These are phyloP conservation scores for Dinochytrium kinnereticum DNA, from an alignment of 371 early-diverging fungal genomes.

Conservation along the genomic window DNA sequence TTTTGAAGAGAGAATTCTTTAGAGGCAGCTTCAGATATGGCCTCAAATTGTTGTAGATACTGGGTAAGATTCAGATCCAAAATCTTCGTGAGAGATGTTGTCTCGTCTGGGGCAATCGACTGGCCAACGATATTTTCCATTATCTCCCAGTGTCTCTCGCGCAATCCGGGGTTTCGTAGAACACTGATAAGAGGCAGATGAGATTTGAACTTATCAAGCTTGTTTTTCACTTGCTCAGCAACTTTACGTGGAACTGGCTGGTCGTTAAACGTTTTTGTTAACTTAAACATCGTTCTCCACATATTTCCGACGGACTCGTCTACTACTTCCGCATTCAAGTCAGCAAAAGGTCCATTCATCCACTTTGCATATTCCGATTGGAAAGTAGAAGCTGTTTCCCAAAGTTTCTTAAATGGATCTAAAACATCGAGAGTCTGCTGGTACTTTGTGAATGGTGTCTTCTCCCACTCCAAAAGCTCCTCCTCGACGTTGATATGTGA, in stretches of 20 bases:
- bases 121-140: conserved; percentile 58
- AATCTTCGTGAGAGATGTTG: conserved; percentile 54
- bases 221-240: conserved; percentile 58
- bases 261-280: conserved; percentile 55
- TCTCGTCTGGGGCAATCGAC: conserved; percentile 54
- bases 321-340: conserved; percentile 53
- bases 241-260: conserved; percentile 59
- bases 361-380: conserved; percentile 57
- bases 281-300: conserved; percentile 57
- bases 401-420: conserved; percentile 59
- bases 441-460: conserved; percentile 53
- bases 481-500: conserved; percentile 56
- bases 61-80: conserved; percentile 55
- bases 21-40: conserved; percentile 58
- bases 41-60: conserved; percentile 52
- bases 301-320: conserved; percentile 54
- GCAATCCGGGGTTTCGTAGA: conserved; percentile 58
- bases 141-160: conserved; percentile 56
- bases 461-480: conserved; percentile 62
- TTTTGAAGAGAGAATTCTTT: conserved; percentile 62
- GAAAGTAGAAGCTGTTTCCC: conserved; percentile 55
- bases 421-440: conserved; percentile 54
- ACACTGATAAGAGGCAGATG: conserved; percentile 56
- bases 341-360: conserved; percentile 61
- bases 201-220: conserved; percentile 59